Evolutionary conservation across 148 eudicot species (phyloP).

Genomic region (Arctostaphylos glauca): DNA sequence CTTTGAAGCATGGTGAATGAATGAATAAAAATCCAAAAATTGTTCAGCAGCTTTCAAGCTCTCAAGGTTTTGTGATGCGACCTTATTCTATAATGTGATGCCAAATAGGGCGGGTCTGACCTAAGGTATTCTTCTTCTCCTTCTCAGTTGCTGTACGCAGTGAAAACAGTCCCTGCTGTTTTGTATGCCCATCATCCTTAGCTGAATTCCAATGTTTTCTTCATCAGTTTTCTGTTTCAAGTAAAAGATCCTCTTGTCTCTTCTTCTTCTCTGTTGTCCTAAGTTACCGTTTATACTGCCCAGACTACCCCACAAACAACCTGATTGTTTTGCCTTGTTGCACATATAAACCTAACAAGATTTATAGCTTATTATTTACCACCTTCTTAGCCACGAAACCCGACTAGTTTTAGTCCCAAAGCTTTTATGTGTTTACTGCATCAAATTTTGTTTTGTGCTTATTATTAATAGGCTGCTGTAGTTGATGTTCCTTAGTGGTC

Average conservation of each 20-base stretch:
- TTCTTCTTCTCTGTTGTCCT: not conserved
- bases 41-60: not conserved
- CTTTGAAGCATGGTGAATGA: conserved; percentile 4
- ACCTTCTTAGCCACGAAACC: not conserved
- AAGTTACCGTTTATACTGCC: not conserved
- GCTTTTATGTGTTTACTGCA: not conserved
- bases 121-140: not conserved
- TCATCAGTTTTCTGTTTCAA: not conserved
- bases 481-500: not conserved
- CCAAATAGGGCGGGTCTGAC: not conserved
- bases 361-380: not conserved
- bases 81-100: not conserved
- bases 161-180: not conserved
- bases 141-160: not conserved
- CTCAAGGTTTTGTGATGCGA: not conserved
- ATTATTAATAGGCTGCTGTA: not conserved
- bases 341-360: not conserved
- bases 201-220: not conserved
- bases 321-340: not conserved
- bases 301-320: not conserved
- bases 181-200: not conserved
- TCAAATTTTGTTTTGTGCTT: not conserved
- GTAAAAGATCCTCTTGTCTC: not conserved
- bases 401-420: not conserved
- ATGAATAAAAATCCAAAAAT: not conserved